These are phyloP conservation scores for Obba rivulosa DNA, from an alignment of 768 basidiomycete species.

Conservation along the genomic window DNA sequence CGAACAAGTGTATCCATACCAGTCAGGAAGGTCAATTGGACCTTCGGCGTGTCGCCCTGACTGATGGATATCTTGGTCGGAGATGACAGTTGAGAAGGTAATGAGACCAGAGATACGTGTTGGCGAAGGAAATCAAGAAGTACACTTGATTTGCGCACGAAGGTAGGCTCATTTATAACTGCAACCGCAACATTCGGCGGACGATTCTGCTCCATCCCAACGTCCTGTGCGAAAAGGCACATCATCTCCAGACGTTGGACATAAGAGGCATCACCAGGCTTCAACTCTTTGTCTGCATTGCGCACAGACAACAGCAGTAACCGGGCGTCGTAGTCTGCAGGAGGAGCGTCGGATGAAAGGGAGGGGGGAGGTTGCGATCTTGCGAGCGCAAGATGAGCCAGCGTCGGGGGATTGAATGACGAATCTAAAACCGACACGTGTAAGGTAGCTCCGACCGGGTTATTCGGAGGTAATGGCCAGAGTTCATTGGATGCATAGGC, in stretches of 20 bases:
- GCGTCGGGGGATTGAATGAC: constrained; percentile 90
- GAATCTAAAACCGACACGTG: constrained; percentile 80
- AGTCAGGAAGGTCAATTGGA: constrained; percentile 64
- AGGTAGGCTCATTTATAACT: constrained; percentile 82
- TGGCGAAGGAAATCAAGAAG: constrained; percentile 47
- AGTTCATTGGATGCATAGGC: constrained; percentile 51
- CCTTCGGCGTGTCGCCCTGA: neutral
- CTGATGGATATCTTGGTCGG: constrained; percentile 5
- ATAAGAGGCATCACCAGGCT: constrained; percentile 66
- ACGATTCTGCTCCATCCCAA: neutral
- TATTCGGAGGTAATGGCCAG: constrained; percentile 54
- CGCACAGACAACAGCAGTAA: constrained; percentile 78
- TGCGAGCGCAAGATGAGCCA: constrained; percentile 77
- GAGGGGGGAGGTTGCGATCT: constrained; percentile 29
- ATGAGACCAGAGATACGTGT: constrained; percentile 21
- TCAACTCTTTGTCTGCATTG: constrained; percentile 80
- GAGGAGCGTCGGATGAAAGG: constrained; percentile 5
- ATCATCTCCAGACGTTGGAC: constrained; percentile 89
- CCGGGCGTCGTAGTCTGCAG: constrained; percentile 57
- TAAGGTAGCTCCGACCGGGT: constrained; percentile 22
- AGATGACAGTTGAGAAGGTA: neutral
- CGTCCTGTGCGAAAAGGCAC: constrained; percentile 51
- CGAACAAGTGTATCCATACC: constrained; percentile 86
- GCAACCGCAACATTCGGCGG: constrained; percentile 63
- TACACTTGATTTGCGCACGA: constrained; percentile 71